These are phyloP conservation scores for Pisolithus thermaeus DNA, from an alignment of 1,284 basidiomycete species.

Conservation along the genomic window DNA sequence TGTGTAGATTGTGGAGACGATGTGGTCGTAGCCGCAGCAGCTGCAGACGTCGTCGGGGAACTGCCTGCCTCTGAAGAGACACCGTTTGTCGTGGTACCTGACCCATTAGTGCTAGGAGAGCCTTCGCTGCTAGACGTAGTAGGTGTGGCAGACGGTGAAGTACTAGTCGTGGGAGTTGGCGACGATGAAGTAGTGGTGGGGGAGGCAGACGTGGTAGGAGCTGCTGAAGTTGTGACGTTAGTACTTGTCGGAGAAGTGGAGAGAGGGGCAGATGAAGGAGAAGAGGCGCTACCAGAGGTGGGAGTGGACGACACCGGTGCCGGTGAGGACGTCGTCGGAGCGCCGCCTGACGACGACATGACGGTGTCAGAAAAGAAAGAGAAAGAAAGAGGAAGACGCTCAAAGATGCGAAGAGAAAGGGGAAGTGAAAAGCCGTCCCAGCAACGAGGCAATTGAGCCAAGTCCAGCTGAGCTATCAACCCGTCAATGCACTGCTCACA, in stretches of 20 bases:
- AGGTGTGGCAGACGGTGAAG: background rate
- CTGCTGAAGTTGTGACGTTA: too few relatives aligned
- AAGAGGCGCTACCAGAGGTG: slow-evolving; percentile 15
- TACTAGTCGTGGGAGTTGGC: background rate
- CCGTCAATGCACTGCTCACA: background rate
- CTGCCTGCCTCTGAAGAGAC: background rate
- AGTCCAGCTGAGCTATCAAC: background rate
- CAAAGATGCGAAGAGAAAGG: background rate
- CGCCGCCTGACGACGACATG: slow-evolving; percentile 14
- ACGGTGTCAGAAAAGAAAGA: background rate
- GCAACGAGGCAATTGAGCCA: background rate
- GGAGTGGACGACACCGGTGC: slow-evolving; percentile 2
- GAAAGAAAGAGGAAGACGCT: background rate
- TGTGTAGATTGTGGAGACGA: background rate
- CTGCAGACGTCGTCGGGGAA: background rate
- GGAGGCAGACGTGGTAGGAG: background rate
- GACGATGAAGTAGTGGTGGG: background rate
- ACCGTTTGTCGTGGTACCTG: background rate
- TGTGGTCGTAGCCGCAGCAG: background rate
- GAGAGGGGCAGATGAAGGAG: slow-evolving; percentile 7
- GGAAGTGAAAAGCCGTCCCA: background rate
- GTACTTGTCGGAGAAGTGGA: background rate
- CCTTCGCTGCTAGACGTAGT: background rate
- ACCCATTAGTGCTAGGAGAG: background rate
- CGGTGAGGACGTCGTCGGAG: background rate